These are phyloP conservation scores for Corylus heterophylla DNA, from an alignment of 306 rosid species.

Conservation along the genomic window DNA sequence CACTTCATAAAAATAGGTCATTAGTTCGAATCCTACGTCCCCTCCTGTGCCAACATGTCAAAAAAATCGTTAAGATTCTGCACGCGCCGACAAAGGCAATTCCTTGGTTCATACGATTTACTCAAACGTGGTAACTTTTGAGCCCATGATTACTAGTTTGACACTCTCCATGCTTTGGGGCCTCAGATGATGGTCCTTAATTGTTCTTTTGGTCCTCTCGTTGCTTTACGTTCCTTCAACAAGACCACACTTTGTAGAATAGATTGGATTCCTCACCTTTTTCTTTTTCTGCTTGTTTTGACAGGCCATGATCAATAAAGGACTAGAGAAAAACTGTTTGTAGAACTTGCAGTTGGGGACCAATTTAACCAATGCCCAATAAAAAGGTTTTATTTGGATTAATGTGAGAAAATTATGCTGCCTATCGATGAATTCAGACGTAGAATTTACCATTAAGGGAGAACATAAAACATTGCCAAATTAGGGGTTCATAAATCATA, in stretches of 20 bases:
- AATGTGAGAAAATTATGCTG: not conserved
- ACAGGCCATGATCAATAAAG: conserved; percentile 1
- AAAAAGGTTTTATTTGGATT: not conserved
- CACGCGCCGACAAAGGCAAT: conserved; percentile 20
- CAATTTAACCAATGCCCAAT: no score
- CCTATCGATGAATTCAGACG: not conserved
- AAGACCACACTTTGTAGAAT: conserved; percentile 14
- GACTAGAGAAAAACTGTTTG: not conserved
- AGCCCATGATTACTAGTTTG: conserved; percentile 17
- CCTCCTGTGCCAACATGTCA: no score
- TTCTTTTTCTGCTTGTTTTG: not conserved
- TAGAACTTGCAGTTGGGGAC: not conserved
- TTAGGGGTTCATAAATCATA: no score
- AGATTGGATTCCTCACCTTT: conserved; percentile 16
- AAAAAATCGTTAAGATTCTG: conserved; percentile 5
- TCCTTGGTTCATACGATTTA: conserved; percentile 24
- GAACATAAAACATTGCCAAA: no score
- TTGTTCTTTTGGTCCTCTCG: conserved; percentile 8
- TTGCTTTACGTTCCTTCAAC: conserved; percentile 11
- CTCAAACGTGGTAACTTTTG: conserved; percentile 3
- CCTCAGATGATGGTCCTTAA: conserved; percentile 8
- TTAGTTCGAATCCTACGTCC: no score
- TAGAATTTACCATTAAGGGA: not conserved
- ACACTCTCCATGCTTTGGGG: conserved; percentile 5
- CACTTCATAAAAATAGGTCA: no score